A percentile compares a stretch with the other conserved stretches of the same genome.
Conservation (phyloP, 371 early-diverging fungal species). For the Lichtheimia hyalospora region DNA sequence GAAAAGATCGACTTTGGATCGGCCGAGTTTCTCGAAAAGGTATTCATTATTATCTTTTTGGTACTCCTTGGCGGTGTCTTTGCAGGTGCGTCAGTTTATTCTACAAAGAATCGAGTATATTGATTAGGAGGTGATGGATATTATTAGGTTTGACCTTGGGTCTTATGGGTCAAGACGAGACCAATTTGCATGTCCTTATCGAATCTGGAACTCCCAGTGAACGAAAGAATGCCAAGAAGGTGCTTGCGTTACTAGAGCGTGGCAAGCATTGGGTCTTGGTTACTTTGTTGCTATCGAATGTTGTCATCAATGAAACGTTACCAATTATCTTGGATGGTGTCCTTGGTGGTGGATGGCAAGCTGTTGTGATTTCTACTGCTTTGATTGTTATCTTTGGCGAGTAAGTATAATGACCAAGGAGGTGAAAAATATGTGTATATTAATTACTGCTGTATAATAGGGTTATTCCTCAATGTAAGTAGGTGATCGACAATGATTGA, state of each 20-base stretch:
- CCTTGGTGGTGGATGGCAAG: conserved; percentile 78
- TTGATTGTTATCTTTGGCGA: conserved; percentile 93
- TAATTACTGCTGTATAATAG: conserved; percentile 16
- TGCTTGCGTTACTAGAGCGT: conserved; percentile 66
- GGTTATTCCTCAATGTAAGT: conserved; percentile 56
- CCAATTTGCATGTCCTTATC: conserved; percentile 67
- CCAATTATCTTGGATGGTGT: conserved; percentile 87
- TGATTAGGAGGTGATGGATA: no score
- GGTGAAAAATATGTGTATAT: background rate
- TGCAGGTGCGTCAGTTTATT: conserved; percentile 55
- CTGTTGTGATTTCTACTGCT: conserved; percentile 85
- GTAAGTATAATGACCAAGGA: conserved; percentile 42
- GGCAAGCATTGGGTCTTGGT: conserved; percentile 86
- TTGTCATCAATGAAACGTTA: conserved; percentile 91
- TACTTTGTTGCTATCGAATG: conserved; percentile 88
- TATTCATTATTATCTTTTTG: conserved; percentile 44
- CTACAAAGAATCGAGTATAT: background rate
- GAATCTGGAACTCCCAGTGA: conserved; percentile 70
- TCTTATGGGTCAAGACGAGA: conserved; percentile 75
- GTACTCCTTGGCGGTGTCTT: conserved; percentile 72
- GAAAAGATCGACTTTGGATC: conserved; percentile 10
- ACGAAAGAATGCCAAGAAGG: conserved; percentile 64
- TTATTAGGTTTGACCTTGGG: conserved; percentile 79
- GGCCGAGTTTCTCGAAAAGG: conserved; percentile 8
- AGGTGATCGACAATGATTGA: background rate